A percentile compares a stretch with the other conserved stretches of the same genome.
phyloP scores from a whole-genome alignment of 1,284 basidiomycete genomes.

The Malassezia nana region DNA sequence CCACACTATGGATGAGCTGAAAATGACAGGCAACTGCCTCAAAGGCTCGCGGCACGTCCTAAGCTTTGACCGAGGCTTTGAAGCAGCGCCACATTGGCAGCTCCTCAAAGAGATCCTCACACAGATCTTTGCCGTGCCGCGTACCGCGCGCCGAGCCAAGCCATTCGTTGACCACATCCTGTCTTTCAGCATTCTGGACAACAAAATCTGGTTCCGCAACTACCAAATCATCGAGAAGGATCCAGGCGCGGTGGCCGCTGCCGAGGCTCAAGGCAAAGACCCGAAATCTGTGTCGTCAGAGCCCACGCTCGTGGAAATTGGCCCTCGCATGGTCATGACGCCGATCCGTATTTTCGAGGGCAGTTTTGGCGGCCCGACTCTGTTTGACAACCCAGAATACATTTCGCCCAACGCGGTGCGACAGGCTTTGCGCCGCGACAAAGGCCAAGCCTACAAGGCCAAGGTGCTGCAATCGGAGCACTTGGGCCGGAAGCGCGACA shows the following conservation, averaged over 20 bases:
- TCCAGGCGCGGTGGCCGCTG: slow-evolving; percentile 50
- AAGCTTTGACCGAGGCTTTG: slow-evolving; percentile 85
- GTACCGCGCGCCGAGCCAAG: slow-evolving; percentile 76
- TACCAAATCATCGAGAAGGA: slow-evolving; percentile 66
- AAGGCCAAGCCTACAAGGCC: slow-evolving; percentile 68
- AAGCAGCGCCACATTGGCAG: slow-evolving; percentile 74
- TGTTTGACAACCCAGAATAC: slow-evolving; percentile 95
- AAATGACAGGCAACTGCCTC: slow-evolving; percentile 98
- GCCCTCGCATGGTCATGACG: slow-evolving; percentile 90
- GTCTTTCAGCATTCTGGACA: slow-evolving; percentile 87
- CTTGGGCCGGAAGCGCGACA: slow-evolving; percentile 59
- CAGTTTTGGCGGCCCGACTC: slow-evolving; percentile 66
- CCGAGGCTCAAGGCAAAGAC: slow-evolving; percentile 53
- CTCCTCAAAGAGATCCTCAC: slow-evolving; percentile 91
- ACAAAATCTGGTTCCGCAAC: slow-evolving; percentile 98
- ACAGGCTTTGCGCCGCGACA: slow-evolving; percentile 61
- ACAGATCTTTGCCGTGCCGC: slow-evolving; percentile 89
- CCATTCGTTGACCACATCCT: slow-evolving; percentile 97
- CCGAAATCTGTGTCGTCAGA: slow-evolving; percentile 24
- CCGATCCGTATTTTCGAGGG: slow-evolving; percentile 98
- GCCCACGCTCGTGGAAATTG: slow-evolving; percentile 56
- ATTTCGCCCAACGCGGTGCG: slow-evolving; percentile 75
- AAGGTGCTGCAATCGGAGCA: slow-evolving; percentile 71
- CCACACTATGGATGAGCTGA: slow-evolving; percentile 99
- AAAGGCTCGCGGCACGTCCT: slow-evolving; percentile 87